Evolutionary conservation across 306 rosid species (phyloP), one percentile per base, ranked within the genome.

Genomic region (Gleditsia sinensis): DNA sequence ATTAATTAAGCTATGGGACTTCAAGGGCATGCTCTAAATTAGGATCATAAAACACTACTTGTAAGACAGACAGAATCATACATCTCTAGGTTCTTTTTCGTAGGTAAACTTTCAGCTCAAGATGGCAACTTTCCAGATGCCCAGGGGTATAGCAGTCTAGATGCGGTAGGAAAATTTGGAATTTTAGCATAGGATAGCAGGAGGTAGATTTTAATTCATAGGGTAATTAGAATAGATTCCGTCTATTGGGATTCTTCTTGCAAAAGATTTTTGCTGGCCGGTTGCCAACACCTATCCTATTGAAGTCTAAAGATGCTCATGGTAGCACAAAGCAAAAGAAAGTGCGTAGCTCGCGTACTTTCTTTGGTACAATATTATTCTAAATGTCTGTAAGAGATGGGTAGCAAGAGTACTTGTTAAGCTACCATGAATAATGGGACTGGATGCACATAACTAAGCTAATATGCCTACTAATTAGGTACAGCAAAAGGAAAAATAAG

Each of bases 261-360:
- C 40, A 45, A 0, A 62, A 43, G 67, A 67, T 39, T 20, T 49
- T 33, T 36, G 85, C 71, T 46, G 72, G 46, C 45, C 59, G 14
- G n/a, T 58, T 60, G 30, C 16, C 61, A 50, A 61, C 61, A 20
- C n/a, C n/a, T n/a, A n/a, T n/a, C n/a, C n/a, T n/a, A n/a, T n/a
- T n/a, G n/a, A 70, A 78, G 24, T 66, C 32, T 39, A 7, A 27
- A 77, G 74, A 71, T 78, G 78, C 82, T 63, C 46, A 59, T 34
- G 69, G 74, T 17, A 14, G 27, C 30, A 69, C 54, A 76, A 68
- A 68, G 75, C 75, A 56, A 76, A 76, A 76, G 46, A 67, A 76
- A 67, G 69, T 23, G 16, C 43, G 10, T 17, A 45, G 5, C 48
- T 43, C 7, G 43, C 24, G 14, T 24, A 42, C 70, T 64, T 63